Evolutionary conservation across 2,329 filamentous ascomycete genomes (phyloP).

Genomic region (Fusarium dimerum): DNA sequence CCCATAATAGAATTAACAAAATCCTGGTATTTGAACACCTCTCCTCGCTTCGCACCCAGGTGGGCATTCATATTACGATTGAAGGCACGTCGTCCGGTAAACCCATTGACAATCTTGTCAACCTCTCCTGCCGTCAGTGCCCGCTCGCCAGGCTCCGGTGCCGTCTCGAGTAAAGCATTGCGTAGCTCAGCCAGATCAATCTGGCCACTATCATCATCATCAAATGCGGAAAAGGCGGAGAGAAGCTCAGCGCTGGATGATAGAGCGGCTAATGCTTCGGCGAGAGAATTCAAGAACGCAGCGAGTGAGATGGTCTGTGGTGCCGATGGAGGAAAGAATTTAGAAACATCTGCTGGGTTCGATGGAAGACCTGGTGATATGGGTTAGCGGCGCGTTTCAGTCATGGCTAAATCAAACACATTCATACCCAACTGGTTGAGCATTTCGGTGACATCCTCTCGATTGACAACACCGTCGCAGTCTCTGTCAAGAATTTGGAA

Average conservation of each 20-base stretch:
- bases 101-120: conserved; percentile 84
- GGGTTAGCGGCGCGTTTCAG: conserved; percentile 13
- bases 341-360: conserved; percentile 67
- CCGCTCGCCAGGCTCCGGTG: conserved; percentile 70
- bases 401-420: background rate
- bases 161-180: conserved; percentile 80
- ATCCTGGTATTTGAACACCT: conserved; percentile 92
- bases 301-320: conserved; percentile 79
- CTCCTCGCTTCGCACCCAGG: conserved; percentile 65
- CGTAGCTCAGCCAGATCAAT: conserved; percentile 81
- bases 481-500: conserved; percentile 93
- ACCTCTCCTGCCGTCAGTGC: conserved; percentile 72
- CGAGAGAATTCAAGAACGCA: conserved; percentile 80
- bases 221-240: conserved; percentile 91
- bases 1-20: conserved; percentile 76
- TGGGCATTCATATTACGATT: conserved; percentile 60
- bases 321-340: conserved; percentile 77
- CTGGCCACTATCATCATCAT: conserved; percentile 93
- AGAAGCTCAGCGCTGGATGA: conserved; percentile 79
- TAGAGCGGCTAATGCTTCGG: conserved; percentile 70
- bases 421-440: conserved; percentile 74
- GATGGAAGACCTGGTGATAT: conserved; percentile 67
- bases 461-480: conserved; percentile 79
- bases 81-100: conserved; percentile 82
- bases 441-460: conserved; percentile 85